Base-by-base conservation (phyloP, 2,329 filamentous ascomycete genomes). In the Drechslerella dactyloides region DNA sequence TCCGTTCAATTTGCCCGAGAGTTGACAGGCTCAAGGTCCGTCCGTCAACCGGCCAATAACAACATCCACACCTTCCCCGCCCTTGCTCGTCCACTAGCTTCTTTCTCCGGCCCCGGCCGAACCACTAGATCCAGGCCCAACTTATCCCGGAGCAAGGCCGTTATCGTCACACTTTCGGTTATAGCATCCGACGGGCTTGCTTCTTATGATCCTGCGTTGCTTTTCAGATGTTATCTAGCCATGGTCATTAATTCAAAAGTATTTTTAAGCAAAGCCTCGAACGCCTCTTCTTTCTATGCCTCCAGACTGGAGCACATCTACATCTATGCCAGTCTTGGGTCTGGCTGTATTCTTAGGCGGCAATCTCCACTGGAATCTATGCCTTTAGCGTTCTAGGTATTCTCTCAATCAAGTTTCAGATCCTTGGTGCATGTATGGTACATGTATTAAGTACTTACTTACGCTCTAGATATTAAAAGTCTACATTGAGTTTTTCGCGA, bases 31-130 rank as follows among this genome's bases (percentile, higher is more conserved):
- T 42, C 37, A 55, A 70, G 46, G 59, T 70, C 66, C 66, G 66
- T 70, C 68, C 68, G 68, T 65, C 60, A 33, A 8, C 27, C 8
- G 8, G 27, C 27, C 27, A 33, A 33, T 8, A 33, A 33, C 27
- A 33, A 33, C 3, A 33, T 33, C 27, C 27, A 59, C 40, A 63
- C 44, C 48, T 52, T 23, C 27, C 24, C 27, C 60, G 35, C 48
- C 60, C 56, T 19, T 8, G 19, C 11, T 21, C 21, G 15, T 8
- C 35, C 53, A 8, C 27, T 33, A 33, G 27, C 60, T 52, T 50
- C 51, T 57, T 65, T 72, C 64, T 72, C 68, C 68, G 68, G 68
- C 68, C 55, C 68, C 68, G 68, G 68, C 60, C 68, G 68, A 72
- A 72, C 68, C 68, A 72, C 54, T 30, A 51, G 44, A 60, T 13